Base-by-base conservation (phyloP, 805 yeast genomes). In the Blastobotrys attinorum region DNA sequence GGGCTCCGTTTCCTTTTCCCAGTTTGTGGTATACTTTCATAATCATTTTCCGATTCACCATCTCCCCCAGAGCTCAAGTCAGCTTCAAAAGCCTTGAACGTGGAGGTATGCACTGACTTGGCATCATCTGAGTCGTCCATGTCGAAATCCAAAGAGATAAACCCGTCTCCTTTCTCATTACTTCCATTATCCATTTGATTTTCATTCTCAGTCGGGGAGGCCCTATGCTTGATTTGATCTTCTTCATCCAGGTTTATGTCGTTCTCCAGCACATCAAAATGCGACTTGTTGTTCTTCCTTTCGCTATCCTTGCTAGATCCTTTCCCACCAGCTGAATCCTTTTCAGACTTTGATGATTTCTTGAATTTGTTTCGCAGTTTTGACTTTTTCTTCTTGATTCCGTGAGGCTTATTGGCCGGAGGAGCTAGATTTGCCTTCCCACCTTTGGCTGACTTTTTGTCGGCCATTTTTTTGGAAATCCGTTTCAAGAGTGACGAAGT, bases 71-170 rank as follows among this genome's bases (percentile, higher is more conserved):
- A 7, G 10, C 31, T 31, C n/a, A 39, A 11, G 23, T 29, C 35
- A 8, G 34, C 33, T 17, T 41, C 44, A 20, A 29, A 41, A n/a
- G 27, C 33, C 16, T 34, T n/a, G 25, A 41, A 41, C 4, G 39
- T 41, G 10, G 33, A 15, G 10, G 44, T 34, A 23, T 33, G 38
- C 4, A 41, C 33, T 7, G 39, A 34, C 10, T 32, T 34, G 8
- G 17, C 17, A 23, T 40, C 43, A 11, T 40, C 39, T n/a, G n/a
- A 22, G 22, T 18, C 27, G 3, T 29, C 34, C 17, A 27, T 8
- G 10, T 39, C 44, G 25, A 35, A 8, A 23, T 41, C 44, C 7
- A 41, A 20, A 3, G 44, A 16, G 13, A 41, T 34, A 17, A 41
- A 41, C 29, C 44, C 44, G 23, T 34, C 44, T 8, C 29, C 38